Evolutionary conservation across 2,329 filamentous ascomycete species (phyloP).

Genomic region (Fusarium haematococcum): DNA sequence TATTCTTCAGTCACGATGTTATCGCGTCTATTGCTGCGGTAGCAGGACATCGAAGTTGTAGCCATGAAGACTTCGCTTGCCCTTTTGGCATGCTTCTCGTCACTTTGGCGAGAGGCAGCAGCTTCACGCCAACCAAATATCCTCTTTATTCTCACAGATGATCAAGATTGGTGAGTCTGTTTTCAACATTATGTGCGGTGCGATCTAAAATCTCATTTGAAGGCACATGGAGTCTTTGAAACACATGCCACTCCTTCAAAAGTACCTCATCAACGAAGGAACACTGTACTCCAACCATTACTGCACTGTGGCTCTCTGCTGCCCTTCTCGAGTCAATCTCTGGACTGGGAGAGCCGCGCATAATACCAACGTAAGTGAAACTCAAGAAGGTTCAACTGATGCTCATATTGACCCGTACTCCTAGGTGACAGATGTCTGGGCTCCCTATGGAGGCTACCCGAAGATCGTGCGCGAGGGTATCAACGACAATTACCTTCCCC

Average conservation of each 20-base stretch:
- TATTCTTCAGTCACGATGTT: background rate
- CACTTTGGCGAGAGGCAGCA: background rate
- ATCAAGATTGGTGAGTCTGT: background rate
- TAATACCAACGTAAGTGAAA: background rate
- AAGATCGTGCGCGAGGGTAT: background rate
- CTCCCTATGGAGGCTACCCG: background rate
- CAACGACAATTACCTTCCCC: background rate
- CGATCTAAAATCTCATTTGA: background rate
- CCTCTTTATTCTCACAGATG: background rate
- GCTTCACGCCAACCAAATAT: background rate
- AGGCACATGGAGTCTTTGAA: background rate
- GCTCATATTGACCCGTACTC: background rate
- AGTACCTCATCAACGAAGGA: background rate
- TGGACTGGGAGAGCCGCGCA: background rate
- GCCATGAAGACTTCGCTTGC: background rate
- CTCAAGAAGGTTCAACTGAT: rapidly evolving
- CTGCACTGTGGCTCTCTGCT: background rate
- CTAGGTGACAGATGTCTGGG: background rate
- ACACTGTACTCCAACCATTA: background rate
- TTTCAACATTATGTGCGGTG: rapidly evolving
- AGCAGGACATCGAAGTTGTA: rapidly evolving
- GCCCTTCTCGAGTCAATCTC: background rate
- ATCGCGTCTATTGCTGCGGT: background rate
- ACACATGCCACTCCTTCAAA: background rate
- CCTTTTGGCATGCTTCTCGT: background rate